Base-by-base conservation (phyloP, 371 early-diverging fungal genomes). In the Mortierella sp. region DNA sequence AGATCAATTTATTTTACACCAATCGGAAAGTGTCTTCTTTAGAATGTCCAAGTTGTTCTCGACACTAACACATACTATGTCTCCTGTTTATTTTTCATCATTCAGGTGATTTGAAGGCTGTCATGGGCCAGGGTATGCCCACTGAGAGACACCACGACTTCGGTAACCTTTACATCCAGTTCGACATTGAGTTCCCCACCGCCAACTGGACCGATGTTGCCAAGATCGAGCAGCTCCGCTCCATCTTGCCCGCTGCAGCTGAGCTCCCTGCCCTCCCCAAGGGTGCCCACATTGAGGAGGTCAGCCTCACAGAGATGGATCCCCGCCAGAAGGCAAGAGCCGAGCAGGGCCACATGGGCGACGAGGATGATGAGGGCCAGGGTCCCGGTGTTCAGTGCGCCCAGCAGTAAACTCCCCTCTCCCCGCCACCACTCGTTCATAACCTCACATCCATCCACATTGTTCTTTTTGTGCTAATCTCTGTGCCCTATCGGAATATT, bases 81-180 rank as follows among this genome's bases (percentile, higher is more conserved):
- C 28, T 26, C 28, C 42, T 38, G 0, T 24, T 74, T 11, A n/a
- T 55, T 6, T 58, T 28, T 73, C 52, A 71, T 52, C 50, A 44
- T 70, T 63, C 58, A 90, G 92, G 93, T 75, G 94, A 95, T 70
- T 82, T 91, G 77, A 98, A 98, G 94, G 91, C 91, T 65, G 94
- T 98, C 73, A 91, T 90, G 80, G 92, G 93, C 79, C 97, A 98
- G 92, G 98, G 98, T 78, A 97, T 98, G 98, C 99, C 99, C 75
- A 92, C 93, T 74, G 94, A 96, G 91, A 95, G 95, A 87, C 98
- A 97, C 83, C 96, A 96, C 90, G 93, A 96, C 90, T 93, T 94
- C 75, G 99, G 99, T 74, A 94, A 97, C 91, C 90, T 98, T 72
- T 97, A 95, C 88, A 89, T 98, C 88, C 95, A 94, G 81, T 98